Percentiles rank a stretch among this genome's conserved stretches.
Evolutionary conservation across 352 stramenopile species (phyloP).

Genomic region (Globisporangium cystogenes): DNA sequence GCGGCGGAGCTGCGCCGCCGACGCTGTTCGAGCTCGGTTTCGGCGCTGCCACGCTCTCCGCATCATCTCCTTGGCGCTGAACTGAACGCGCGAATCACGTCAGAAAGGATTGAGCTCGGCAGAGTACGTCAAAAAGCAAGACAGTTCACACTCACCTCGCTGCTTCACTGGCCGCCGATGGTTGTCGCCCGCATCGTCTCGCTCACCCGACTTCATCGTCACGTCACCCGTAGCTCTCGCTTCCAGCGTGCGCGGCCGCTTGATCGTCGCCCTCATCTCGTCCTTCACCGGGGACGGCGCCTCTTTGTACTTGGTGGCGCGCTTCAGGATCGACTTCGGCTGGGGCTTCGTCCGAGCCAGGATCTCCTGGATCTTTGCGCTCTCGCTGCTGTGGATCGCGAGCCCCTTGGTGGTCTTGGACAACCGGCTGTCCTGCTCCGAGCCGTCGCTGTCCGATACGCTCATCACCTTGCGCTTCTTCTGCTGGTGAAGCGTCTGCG

Average conservation of each 20-base stretch:
- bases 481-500: neutral
- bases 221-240: conserved; percentile 15
- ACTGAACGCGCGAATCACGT: neutral
- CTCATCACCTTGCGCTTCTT: conserved; percentile 49
- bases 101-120: neutral
- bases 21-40: conserved; percentile 4
- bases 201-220: conserved; percentile 2
- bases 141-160: conserved; percentile 9
- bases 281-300: conserved; percentile 4
- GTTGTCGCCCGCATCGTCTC: conserved; percentile 29
- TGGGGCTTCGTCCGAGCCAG: conserved; percentile 1
- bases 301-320: conserved; percentile 15
- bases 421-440: conserved; percentile 25
- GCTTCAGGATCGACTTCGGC: conserved; percentile 39
- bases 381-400: neutral
- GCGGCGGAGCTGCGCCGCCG: neutral
- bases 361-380: conserved; percentile 10
- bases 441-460: conserved; percentile 40
- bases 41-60: conserved; percentile 10
- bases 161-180: conserved; percentile 74
- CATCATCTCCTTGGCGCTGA: conserved; percentile 3
- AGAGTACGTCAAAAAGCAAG: neutral
- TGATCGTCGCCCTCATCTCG: neutral
- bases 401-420: neutral
- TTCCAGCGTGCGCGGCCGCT: conserved; percentile 9